Evolutionary conservation across 164 flowering plant species (phyloP).

Genomic region (Vitis rupestris): DNA sequence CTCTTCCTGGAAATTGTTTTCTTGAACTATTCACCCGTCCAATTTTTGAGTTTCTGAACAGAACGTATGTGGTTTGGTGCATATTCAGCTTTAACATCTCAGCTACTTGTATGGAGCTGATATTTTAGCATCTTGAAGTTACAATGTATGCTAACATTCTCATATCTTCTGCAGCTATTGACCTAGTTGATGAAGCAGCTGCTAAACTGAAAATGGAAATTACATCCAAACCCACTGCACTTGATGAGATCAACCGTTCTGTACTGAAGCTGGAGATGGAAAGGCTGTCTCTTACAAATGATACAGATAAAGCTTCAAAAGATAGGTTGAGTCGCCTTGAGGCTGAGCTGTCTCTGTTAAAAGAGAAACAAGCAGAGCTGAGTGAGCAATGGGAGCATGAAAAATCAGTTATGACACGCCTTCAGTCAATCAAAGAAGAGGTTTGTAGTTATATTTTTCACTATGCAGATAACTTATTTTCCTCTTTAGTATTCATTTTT

Average conservation of each 20-base stretch:
- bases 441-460: constrained; percentile 24
- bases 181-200: constrained; percentile 96
- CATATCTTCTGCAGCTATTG: constrained; percentile 68
- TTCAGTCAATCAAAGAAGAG: constrained; percentile 95
- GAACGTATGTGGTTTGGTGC: not conserved
- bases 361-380: constrained; percentile 69
- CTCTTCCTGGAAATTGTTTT: too few species aligned
- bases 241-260: constrained; percentile 84
- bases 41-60: not conserved
- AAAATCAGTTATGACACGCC: constrained; percentile 81
- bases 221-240: constrained; percentile 89
- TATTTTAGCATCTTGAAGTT: not conserved
- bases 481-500: not conserved
- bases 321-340: constrained; percentile 85
- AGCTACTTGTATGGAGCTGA: not conserved
- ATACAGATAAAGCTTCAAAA: constrained; percentile 84
- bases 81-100: not conserved
- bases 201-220: constrained; percentile 97
- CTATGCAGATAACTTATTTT: not conserved
- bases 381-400: constrained; percentile 96
- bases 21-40: too few species aligned
- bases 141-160: constrained; percentile 1
- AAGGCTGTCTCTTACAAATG: constrained; percentile 80
- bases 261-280: constrained; percentile 93
- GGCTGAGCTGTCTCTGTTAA: constrained; percentile 68